Conservation (phyloP, 352 stramenopile species). For the Aphanomyces cochlioides region DNA sequence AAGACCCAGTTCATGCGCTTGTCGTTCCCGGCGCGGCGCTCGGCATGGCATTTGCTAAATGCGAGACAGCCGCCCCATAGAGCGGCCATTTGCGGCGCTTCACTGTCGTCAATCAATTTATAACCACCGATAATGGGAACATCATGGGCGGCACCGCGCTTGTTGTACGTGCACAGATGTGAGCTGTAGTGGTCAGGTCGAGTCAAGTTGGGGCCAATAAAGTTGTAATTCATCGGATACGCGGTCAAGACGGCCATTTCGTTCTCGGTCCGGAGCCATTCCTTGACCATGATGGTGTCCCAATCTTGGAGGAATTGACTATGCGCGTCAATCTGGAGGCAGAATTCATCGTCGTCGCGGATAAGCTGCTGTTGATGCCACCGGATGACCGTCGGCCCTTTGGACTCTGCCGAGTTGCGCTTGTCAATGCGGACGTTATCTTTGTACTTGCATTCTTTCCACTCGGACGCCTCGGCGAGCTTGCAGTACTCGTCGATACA, state of each 20-base stretch:
- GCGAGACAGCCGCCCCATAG: slow-evolving; percentile 33
- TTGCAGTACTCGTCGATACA: slow-evolving; percentile 30
- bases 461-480: slow-evolving; percentile 1
- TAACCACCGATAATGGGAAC: slow-evolving; percentile 19
- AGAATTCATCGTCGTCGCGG: slow-evolving; percentile 22
- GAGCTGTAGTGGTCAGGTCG: not conserved
- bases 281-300: slow-evolving; percentile 6
- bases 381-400: slow-evolving; percentile 17
- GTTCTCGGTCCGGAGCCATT: slow-evolving; percentile 30
- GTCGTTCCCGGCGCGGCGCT: slow-evolving; percentile 32
- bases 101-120: slow-evolving; percentile 25
- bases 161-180: slow-evolving; percentile 9
- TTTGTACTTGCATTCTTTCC: slow-evolving; percentile 27
- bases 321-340: slow-evolving; percentile 19
- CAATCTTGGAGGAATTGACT: slow-evolving; percentile 8
- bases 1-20: slow-evolving; percentile 36
- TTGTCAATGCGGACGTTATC: slow-evolving; percentile 6
- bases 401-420: not conserved
- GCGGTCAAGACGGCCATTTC: slow-evolving; percentile 36
- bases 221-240: slow-evolving; percentile 26
- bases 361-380: slow-evolving; percentile 13
- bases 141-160: not conserved
- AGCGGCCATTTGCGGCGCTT: slow-evolving; percentile 35
- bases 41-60: slow-evolving; percentile 36
- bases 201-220: not conserved